Evolutionary conservation across 2,329 filamentous ascomycete species (phyloP).

Genomic region (Aspergillus niger): DNA sequence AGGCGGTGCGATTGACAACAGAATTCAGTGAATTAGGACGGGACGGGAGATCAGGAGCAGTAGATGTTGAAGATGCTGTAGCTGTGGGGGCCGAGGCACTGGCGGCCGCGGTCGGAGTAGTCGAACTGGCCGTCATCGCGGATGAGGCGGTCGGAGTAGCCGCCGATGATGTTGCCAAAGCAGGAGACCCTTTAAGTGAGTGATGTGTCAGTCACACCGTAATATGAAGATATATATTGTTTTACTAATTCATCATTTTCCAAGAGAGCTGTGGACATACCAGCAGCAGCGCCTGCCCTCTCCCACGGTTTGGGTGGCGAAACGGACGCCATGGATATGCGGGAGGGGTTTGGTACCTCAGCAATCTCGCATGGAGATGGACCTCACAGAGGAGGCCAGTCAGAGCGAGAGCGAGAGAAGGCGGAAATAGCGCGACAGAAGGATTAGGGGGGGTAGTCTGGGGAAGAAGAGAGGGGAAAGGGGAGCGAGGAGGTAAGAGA

Average conservation of each 20-base stretch:
- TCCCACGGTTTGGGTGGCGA: slow-evolving; percentile 99
- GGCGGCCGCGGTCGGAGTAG: slow-evolving; percentile 37
- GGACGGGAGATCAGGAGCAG: slow-evolving; percentile 72
- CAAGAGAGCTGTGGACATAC: slow-evolving; percentile 46
- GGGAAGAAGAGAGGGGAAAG: slow-evolving; percentile 11
- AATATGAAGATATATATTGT: too few relatives aligned
- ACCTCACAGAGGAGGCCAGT: slow-evolving; percentile 12
- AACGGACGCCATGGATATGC: slow-evolving; percentile 55
- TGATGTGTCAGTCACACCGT: slow-evolving; percentile 6
- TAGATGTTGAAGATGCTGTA: slow-evolving; percentile 47
- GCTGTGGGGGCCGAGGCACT: slow-evolving; percentile 45
- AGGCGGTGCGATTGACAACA: slow-evolving; percentile 83
- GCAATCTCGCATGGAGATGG: slow-evolving; percentile 32
- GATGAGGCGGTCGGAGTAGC: slow-evolving; percentile 32
- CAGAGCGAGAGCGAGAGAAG: neutral
- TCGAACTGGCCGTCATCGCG: slow-evolving; percentile 38
- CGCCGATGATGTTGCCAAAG: slow-evolving; percentile 25
- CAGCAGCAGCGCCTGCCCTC: slow-evolving; percentile 63
- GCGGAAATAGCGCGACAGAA: neutral
- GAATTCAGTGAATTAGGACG: slow-evolving; percentile 76
- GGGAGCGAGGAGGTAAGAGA: slow-evolving; percentile 10
- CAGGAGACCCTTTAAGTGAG: slow-evolving; percentile 23
- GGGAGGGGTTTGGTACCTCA: slow-evolving; percentile 24
- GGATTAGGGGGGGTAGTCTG: slow-evolving; percentile 8
- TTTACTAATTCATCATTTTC: too few relatives aligned